Base-by-base conservation (phyloP, 371 early-diverging fungal species). In the Apophysomyces elegans region DNA sequence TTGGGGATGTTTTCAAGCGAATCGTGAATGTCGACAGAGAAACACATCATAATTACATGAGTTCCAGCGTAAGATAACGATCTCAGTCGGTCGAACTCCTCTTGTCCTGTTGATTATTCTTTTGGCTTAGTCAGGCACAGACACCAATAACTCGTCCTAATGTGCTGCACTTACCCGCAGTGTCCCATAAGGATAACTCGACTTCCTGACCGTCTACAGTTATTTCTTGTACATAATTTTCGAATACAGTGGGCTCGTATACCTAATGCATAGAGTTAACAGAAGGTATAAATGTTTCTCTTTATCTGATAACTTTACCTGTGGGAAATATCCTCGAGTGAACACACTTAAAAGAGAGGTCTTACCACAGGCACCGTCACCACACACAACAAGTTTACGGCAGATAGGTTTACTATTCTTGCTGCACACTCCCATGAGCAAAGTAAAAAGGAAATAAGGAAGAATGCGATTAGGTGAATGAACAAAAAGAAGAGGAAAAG, bases 181-280 rank as follows among this genome's bases (percentile, higher is more conserved):
- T 97, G 81, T 97, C 98, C 92, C 94, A 96, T 36, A 97, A 77
- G 12, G 92, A 91, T 13, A 97, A 73, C 70, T 90, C 91, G 36
- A 93, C 85, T 13, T 84, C 86, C 69, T 91, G 90, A 37, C 90
- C 90, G 70, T 92, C 90, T 0, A 92, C 84, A 68, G 85, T 89
- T 7, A 94, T 86, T 59, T 92, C 91, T 36, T 91, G 90, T 0
- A 90, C 90, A 80, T 93, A 95, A 69, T 93, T 94, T 73, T 95
- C 95, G 76, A 96, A 95, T 36, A 92, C 91, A 7, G 92, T 91
- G 14, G 92, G 92, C 38, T 83, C 76, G 70, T 84, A 85, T 8
- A 72, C 70, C 84, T 84, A 41, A 41, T 4, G 5, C 41, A 41
- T 13, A 54, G 7, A 47, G 11, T 14, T 13, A 47, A 7, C 1